Evolutionary conservation across 2,329 filamentous ascomycete species (phyloP).

Genomic region (Moelleriella libera): DNA sequence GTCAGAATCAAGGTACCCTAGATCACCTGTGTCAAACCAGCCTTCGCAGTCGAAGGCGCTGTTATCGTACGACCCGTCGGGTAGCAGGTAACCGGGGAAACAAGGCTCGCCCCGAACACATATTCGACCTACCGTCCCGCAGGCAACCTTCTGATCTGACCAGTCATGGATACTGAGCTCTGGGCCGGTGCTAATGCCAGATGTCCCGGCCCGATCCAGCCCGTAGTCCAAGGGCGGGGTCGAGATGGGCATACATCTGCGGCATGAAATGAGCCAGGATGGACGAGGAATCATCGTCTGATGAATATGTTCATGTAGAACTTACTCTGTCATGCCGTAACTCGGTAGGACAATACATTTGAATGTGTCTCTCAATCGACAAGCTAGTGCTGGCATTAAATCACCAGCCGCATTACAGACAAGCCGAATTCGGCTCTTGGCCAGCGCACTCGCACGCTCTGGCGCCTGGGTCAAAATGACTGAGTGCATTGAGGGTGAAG

Average conservation of each 20-base stretch:
- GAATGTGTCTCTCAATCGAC: slow-evolving; percentile 33
- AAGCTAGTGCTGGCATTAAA: slow-evolving; percentile 34
- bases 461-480: slow-evolving; percentile 33
- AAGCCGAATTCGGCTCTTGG: slow-evolving; percentile 30
- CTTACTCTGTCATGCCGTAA: slow-evolving; percentile 43
- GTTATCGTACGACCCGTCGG: slow-evolving; percentile 26
- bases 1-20: slow-evolving; percentile 35
- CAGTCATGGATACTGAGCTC: slow-evolving; percentile 34
- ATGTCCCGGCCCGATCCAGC: slow-evolving; percentile 37
- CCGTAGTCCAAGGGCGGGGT: slow-evolving; percentile 37
- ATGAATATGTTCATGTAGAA: background rate
- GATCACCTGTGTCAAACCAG: slow-evolving; percentile 41
- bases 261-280: no score
- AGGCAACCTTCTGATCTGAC: slow-evolving; percentile 14
- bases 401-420: slow-evolving; percentile 42
- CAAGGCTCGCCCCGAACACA: slow-evolving; percentile 36
- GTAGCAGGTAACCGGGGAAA: slow-evolving; percentile 33
- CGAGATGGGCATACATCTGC: slow-evolving; percentile 41
- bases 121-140: slow-evolving; percentile 29
- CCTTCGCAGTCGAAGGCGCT: slow-evolving; percentile 30
- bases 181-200: slow-evolving; percentile 35
- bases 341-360: slow-evolving; percentile 36
- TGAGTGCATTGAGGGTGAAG: slow-evolving; percentile 42
- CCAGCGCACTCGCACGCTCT: slow-evolving; percentile 22
- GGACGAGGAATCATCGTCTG: no score